phyloP scores from a whole-genome alignment of 176 grass and related monocot species.

The Carex pumila region DNA sequence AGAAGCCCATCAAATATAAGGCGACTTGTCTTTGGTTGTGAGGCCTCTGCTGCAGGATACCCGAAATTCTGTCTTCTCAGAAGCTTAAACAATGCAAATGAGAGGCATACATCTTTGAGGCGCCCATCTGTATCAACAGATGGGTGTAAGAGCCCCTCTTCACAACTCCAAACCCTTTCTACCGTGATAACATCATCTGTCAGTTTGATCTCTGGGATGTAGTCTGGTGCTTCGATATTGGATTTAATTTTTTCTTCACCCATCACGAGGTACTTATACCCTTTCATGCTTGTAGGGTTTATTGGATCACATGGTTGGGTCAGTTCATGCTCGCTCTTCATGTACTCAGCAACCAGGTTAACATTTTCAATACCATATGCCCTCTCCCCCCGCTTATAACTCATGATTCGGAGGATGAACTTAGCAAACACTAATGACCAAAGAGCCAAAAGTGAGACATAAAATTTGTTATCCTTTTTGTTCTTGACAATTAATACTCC shows the following conservation, averaged over 20 bases:
- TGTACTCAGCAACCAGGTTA: conserved; percentile 29
- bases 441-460: conserved; percentile 23
- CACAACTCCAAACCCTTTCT: conserved; percentile 20
- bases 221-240: not conserved
- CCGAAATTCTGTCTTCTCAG: conserved; percentile 14
- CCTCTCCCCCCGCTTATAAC: conserved; percentile 14
- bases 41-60: not conserved
- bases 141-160: not conserved
- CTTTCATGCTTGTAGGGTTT: not conserved
- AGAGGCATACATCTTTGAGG: conserved; percentile 39
- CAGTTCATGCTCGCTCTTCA: conserved; percentile 26
- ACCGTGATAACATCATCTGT: conserved; percentile 7
- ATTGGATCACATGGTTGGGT: not conserved
- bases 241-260: conserved; percentile 19
- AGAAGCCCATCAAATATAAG: conserved; percentile 31
- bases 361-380: conserved; percentile 23
- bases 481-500: too few relatives aligned
- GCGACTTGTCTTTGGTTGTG: not conserved
- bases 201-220: not conserved
- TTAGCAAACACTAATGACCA: conserved; percentile 33
- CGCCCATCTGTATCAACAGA: not conserved
- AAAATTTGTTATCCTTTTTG: not conserved
- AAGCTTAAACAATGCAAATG: conserved; percentile 54
- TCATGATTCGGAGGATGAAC: conserved; percentile 26
- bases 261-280: conserved; percentile 33